Conservation (phyloP, 768 basidiomycete genomes). For the Hygrophoropsis aurantiaca region DNA sequence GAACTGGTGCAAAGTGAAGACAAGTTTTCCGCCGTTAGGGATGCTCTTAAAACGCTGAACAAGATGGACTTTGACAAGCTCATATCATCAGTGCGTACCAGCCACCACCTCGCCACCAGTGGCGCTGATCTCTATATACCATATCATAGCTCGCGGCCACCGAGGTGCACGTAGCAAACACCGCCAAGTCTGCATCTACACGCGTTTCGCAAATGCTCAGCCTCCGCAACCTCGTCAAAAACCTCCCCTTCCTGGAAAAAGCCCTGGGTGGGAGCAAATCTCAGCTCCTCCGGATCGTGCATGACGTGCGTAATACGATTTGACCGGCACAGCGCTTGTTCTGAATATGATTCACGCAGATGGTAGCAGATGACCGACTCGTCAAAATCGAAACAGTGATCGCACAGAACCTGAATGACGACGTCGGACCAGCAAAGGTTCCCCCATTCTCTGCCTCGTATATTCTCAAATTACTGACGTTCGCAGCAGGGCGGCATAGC, state of each 20-base stretch:
- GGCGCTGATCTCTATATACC: too few species aligned
- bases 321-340: neutral
- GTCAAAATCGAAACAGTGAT: slow-evolving; percentile 61
- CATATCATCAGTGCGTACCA: slow-evolving; percentile 58
- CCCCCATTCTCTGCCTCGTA: neutral
- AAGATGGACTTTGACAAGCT: slow-evolving; percentile 89
- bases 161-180: slow-evolving; percentile 53
- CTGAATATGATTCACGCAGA: slow-evolving; percentile 35
- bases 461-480: neutral
- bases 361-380: slow-evolving; percentile 75
- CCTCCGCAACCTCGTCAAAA: slow-evolving; percentile 69
- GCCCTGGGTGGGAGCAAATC: slow-evolving; percentile 60
- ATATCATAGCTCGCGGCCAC: slow-evolving; percentile 71
- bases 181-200: slow-evolving; percentile 62
- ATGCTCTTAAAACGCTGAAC: slow-evolving; percentile 68
- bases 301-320: slow-evolving; percentile 41
- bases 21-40: slow-evolving; percentile 62
- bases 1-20: slow-evolving; percentile 81
- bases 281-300: slow-evolving; percentile 60
- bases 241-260: slow-evolving; percentile 60
- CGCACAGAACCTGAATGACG: slow-evolving; percentile 70
- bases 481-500: slow-evolving; percentile 60
- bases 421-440: slow-evolving; percentile 60
- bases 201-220: slow-evolving; percentile 79
- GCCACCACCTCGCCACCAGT: too few species aligned